These are phyloP conservation scores for Skeletonema tropicum DNA, from an alignment of 108 stramenopile species.

Conservation along the genomic window DNA sequence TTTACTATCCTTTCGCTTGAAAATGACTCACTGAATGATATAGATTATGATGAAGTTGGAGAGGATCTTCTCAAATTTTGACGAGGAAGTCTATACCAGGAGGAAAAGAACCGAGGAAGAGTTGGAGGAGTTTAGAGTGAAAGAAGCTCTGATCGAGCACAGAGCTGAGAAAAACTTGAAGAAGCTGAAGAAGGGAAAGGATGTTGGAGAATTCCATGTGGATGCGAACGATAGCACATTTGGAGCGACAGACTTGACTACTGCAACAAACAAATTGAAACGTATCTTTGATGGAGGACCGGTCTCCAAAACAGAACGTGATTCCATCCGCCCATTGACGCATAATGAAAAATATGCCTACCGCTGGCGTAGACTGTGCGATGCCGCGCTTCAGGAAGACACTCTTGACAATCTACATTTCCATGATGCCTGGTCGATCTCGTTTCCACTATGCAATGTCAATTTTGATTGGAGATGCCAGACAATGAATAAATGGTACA, in stretches of 20 bases:
- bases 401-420: background rate
- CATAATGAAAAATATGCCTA: constrained; percentile 7
- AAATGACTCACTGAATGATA: constrained; percentile 5
- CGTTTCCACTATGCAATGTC: constrained; percentile 14
- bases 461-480: constrained; percentile 18
- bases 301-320: constrained; percentile 7
- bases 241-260: background rate
- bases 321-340: constrained; percentile 1
- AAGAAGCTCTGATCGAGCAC: background rate
- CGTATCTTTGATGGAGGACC: background rate
- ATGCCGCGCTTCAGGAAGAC: constrained; percentile 25
- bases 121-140: background rate
- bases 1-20: background rate
- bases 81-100: background rate
- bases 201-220: background rate
- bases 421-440: background rate
- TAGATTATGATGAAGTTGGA: background rate
- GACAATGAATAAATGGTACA: constrained; percentile 1
- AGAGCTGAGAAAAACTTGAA: constrained; percentile 15
- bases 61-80: background rate
- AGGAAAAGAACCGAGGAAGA: background rate
- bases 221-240: background rate
- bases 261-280: background rate
- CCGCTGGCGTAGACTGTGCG: constrained; percentile 7
- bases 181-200: constrained; percentile 7